These are phyloP conservation scores for Metschnikowia aberdeeniae DNA, from an alignment of 805 yeast genomes.

Conservation along the genomic window DNA sequence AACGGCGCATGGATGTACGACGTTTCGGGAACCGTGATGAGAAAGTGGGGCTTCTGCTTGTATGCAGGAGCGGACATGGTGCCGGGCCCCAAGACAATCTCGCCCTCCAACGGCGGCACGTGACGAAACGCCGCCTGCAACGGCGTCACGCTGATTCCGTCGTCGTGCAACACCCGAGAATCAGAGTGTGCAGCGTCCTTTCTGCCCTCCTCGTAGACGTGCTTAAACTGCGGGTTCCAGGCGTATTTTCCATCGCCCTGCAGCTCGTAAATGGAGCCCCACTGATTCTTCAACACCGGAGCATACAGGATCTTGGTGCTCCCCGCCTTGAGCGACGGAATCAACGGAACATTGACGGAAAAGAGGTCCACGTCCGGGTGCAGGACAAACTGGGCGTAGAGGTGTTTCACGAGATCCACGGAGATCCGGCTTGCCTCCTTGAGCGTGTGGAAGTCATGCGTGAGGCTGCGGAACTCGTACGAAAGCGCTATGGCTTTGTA, in stretches of 20 bases:
- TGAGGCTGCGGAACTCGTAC: conserved; percentile 65
- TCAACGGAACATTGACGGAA: conserved; percentile 79
- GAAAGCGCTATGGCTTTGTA: conserved; percentile 76
- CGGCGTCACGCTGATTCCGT: conserved; percentile 52
- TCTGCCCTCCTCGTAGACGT: conserved; percentile 53
- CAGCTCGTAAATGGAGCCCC: conserved; percentile 62
- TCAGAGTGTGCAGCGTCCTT: conserved; percentile 50
- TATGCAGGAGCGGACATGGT: neutral
- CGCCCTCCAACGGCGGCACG: conserved; percentile 52
- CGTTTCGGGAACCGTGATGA: conserved; percentile 36
- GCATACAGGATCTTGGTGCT: conserved; percentile 64
- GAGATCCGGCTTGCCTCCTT: conserved; percentile 65
- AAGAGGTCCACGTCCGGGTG: conserved; percentile 59
- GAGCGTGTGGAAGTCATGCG: conserved; percentile 47
- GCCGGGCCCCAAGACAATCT: conserved; percentile 38
- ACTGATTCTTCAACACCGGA: conserved; percentile 75
- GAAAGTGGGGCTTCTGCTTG: conserved; percentile 14
- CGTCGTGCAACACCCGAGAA: conserved; percentile 63
- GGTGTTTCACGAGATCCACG: conserved; percentile 56
- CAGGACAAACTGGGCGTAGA: conserved; percentile 55
- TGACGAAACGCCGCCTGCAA: conserved; percentile 66
- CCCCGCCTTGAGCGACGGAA: conserved; percentile 46
- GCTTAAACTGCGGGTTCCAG: conserved; percentile 83
- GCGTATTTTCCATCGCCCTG: conserved; percentile 40
- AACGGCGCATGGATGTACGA: conserved; percentile 44